Evolutionary conservation across 805 yeast genomes (phyloP), one percentile per base, ranked within the genome.

Genomic region (Yarrowia keelungensis): DNA sequence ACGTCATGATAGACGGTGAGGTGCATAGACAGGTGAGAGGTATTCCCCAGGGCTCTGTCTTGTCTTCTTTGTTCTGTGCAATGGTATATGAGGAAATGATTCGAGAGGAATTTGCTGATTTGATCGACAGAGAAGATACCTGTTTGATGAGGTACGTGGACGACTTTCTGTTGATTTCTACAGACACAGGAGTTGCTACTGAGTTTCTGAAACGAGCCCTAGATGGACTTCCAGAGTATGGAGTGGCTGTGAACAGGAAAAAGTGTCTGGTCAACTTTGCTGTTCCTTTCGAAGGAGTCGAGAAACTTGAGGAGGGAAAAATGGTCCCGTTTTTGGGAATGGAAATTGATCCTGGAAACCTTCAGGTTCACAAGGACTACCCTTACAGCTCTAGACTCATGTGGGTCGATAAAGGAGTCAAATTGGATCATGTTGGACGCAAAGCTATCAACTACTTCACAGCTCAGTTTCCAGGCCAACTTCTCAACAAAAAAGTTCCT

Each of bases 61-160:
- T 62, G 26, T 62, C 67, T 7, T 47, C 67, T 9, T 15, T 49
- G 26, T 47, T 62, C 14, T 62, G 67, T 22, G 14, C 54, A n/a
- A 62, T 62, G 56, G 67, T 62, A 9, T 62, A 62, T 12, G 67
- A 62, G 12, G 56, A 62, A 4, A 47, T 62, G 56, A 38, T 47
- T 14, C 22, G 9, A 7, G 14, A 36, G 1, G 12, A 49, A 7
- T 41, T 62, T 15, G 2, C 12, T 2, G 46, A 46, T 14, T 11
- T 38, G 36, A 39, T 41, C 2, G 22, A 62, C 3, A 38, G 56
- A 32, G 39, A 15, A 38, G 56, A 62, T 15, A 62, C 67, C 5
- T 39, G 56, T 22, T 22, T 62, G 11, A 4, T 62, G 43, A 15
- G 67, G 8, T 62, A 47, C 14, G 56, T 62, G 22, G 67, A 62